Evolutionary conservation across 2,329 filamentous ascomycete genomes (phyloP).

Genomic region (Lachnellula arida): DNA sequence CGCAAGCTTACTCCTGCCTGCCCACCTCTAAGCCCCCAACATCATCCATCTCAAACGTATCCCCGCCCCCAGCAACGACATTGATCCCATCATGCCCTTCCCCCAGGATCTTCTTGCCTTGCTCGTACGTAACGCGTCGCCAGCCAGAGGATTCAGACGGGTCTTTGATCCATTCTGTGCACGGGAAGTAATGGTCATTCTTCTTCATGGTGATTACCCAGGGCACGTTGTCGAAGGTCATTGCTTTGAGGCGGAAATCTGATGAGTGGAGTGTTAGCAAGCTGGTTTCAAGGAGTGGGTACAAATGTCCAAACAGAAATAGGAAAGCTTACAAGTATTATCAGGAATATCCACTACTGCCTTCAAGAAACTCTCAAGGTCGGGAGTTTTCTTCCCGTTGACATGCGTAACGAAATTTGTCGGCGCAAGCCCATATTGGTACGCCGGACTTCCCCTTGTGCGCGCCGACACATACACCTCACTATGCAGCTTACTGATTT

Average conservation of each 20-base stretch:
- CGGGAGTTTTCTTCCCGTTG: conserved; percentile 79
- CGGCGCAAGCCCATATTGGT: conserved; percentile 86
- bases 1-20: background rate
- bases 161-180: conserved; percentile 66
- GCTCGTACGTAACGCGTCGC: conserved; percentile 60
- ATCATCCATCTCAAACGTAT: conserved; percentile 26
- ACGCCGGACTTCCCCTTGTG: conserved; percentile 75
- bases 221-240: conserved; percentile 96
- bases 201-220: conserved; percentile 99
- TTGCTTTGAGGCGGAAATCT: conserved; percentile 94
- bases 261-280: conserved; percentile 11
- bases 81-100: conserved; percentile 41
- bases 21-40: background rate
- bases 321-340: conserved; percentile 68
- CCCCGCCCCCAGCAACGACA: conserved; percentile 21
- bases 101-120: conserved; percentile 46
- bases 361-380: conserved; percentile 73
- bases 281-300: background rate
- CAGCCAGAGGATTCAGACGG: conserved; percentile 54
- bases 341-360: conserved; percentile 86
- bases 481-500: conserved; percentile 93
- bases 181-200: conserved; percentile 92
- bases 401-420: conserved; percentile 98
- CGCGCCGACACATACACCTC: conserved; percentile 94
- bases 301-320: conserved; percentile 10